These are phyloP conservation scores for Castanopsis chinensis DNA, from an alignment of 306 rosid genomes.

Conservation along the genomic window DNA sequence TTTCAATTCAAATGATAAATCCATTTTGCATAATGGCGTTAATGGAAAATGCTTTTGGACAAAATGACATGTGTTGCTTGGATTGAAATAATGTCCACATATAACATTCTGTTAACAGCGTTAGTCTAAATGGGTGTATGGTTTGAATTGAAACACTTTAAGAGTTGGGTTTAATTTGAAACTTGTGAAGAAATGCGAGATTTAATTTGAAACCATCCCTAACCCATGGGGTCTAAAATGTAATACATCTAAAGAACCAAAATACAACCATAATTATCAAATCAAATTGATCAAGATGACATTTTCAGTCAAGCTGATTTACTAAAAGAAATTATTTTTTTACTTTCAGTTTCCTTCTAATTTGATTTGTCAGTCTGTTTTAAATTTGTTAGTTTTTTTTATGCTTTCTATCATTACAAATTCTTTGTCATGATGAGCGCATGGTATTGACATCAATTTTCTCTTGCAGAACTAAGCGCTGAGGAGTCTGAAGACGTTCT, in stretches of 20 bases:
- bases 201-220: no score
- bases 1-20: no score
- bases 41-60: no score
- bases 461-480: conserved; percentile 76
- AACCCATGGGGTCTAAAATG: no score
- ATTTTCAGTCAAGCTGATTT: not conserved
- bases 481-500: conserved; percentile 99
- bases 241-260: not conserved
- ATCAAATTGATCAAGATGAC: not conserved
- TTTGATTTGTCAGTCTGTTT: not conserved
- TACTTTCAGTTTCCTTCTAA: not conserved
- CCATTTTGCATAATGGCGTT: no score
- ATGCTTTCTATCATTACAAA: not conserved
- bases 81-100: no score
- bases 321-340: not conserved
- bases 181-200: no score
- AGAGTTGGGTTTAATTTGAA: no score
- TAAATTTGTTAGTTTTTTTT: not conserved
- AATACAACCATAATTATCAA: not conserved
- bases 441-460: conserved; percentile 13
- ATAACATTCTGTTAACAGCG: no score
- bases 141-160: no score
- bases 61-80: no score
- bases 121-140: no score
- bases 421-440: not conserved